Percentiles rank a stretch among this genome's conserved stretches.
Evolutionary conservation across 768 basidiomycete species (phyloP).

Genomic region (Clathrus columnatus): DNA sequence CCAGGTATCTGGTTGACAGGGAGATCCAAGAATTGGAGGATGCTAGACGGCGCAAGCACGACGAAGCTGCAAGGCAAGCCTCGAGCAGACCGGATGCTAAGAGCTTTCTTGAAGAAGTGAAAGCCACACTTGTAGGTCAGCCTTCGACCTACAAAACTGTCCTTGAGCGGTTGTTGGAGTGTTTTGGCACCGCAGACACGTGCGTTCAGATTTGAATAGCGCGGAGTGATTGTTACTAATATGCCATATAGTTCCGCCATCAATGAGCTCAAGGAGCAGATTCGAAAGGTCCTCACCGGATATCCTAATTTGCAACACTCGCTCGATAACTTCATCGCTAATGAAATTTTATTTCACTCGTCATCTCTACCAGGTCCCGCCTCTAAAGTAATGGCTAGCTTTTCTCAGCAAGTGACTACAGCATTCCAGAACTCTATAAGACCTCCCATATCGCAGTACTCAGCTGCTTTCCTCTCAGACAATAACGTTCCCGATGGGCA

Average conservation of each 20-base stretch:
- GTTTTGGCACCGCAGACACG: background rate
- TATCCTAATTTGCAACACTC: too few species aligned
- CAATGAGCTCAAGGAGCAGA: too few species aligned
- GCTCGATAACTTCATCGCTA: background rate
- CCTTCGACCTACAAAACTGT: background rate
- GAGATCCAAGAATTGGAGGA: constrained; percentile 8
- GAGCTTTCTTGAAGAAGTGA: background rate
- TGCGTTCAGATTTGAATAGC: background rate
- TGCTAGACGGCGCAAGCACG: constrained; percentile 1
- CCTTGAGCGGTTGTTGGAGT: background rate
- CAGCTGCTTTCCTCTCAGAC: constrained; percentile 53
- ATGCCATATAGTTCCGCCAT: too few species aligned
- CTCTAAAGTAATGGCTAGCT: background rate
- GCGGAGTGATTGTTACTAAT: too few species aligned
- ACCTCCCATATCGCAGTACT: background rate
- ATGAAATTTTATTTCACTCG: background rate
- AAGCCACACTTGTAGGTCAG: background rate
- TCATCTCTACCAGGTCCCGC: background rate
- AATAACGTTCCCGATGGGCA: constrained; percentile 70
- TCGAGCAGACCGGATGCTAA: background rate
- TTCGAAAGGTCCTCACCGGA: too few species aligned
- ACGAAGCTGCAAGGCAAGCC: background rate
- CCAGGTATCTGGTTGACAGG: background rate
- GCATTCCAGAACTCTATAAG: background rate
- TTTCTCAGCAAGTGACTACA: background rate